Conservation (phyloP, 495 filamentous ascomycete genomes). For the Darksidea phi region DNA sequence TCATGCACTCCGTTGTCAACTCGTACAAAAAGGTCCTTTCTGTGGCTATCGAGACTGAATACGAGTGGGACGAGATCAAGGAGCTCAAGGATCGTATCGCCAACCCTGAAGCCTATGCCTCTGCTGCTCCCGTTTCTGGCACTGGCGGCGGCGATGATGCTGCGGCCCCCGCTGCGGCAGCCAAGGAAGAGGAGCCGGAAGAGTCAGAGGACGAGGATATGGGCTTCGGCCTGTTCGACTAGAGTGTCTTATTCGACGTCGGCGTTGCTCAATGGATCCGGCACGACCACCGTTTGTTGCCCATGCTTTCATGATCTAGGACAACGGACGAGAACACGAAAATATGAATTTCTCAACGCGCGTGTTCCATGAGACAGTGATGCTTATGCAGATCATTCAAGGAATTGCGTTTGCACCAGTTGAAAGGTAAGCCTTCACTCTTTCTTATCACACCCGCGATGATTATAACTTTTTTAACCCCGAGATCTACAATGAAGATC, state of each 20-base stretch:
- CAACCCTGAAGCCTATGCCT: constrained; percentile 92
- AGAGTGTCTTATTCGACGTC: constrained; percentile 7
- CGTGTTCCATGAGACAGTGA: constrained; percentile 6
- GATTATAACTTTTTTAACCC: constrained; percentile 62
- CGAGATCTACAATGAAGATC: constrained; percentile 51
- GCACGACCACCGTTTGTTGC: neutral
- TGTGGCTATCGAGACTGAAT: constrained; percentile 85
- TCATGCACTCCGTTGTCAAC: constrained; percentile 94
- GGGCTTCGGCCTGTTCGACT: constrained; percentile 65
- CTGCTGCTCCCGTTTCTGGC: constrained; percentile 62
- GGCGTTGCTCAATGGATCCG: constrained; percentile 2
- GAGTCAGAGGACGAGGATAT: constrained; percentile 63
- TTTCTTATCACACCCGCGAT: constrained; percentile 38
- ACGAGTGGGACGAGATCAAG: constrained; percentile 93
- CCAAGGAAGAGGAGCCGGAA: constrained; percentile 54
- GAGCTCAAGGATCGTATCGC: constrained; percentile 98
- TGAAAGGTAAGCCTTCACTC: constrained; percentile 10
- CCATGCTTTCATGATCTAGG: constrained; percentile 24
- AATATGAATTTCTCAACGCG: constrained; percentile 4
- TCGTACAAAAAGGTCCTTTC: constrained; percentile 94
- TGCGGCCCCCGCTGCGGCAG: constrained; percentile 51
- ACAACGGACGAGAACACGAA: constrained; percentile 17
- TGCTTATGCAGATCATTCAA: constrained; percentile 2
- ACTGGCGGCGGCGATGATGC: constrained; percentile 48
- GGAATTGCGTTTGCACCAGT: neutral